These are phyloP conservation scores for Fusarium annulatum DNA, from an alignment of 2,329 filamentous ascomycete species.

Conservation along the genomic window DNA sequence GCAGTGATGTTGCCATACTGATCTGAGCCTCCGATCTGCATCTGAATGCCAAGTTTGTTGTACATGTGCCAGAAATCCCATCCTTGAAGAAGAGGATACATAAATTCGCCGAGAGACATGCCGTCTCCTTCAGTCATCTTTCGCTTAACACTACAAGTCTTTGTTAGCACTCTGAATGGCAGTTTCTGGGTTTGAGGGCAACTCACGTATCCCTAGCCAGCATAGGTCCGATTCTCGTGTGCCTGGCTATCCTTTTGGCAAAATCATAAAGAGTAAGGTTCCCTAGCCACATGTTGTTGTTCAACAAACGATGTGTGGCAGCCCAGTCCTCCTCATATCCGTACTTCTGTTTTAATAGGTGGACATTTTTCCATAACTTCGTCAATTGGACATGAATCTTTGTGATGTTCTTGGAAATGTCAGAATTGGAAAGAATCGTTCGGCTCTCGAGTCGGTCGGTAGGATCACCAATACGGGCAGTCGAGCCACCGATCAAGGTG, in stretches of 20 bases:
- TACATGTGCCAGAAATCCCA: slow-evolving; percentile 98
- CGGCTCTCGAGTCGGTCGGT: slow-evolving; percentile 74
- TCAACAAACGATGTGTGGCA: slow-evolving; percentile 75
- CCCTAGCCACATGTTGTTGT: slow-evolving; percentile 89
- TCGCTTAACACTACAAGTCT: slow-evolving; percentile 70
- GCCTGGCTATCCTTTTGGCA: slow-evolving; percentile 76
- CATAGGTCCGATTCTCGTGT: slow-evolving; percentile 86
- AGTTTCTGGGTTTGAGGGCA: neutral
- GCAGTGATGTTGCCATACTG: slow-evolving; percentile 97
- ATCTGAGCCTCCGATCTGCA: slow-evolving; percentile 95
- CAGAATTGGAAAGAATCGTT: slow-evolving; percentile 60
- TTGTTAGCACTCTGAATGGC: slow-evolving; percentile 33
- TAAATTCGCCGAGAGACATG: slow-evolving; percentile 94
- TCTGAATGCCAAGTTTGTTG: slow-evolving; percentile 71
- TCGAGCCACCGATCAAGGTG: slow-evolving; percentile 78
- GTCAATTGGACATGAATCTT: slow-evolving; percentile 77
- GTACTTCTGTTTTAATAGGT: slow-evolving; percentile 71
- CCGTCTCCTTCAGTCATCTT: slow-evolving; percentile 88
- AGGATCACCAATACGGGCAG: slow-evolving; percentile 82
- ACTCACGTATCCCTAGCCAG: slow-evolving; percentile 87
- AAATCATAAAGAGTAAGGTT: slow-evolving; percentile 78
- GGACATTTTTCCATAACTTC: slow-evolving; percentile 79
- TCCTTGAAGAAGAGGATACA: slow-evolving; percentile 91
- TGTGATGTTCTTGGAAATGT: slow-evolving; percentile 71
- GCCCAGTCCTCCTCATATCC: slow-evolving; percentile 72